Conservation (phyloP, 306 rosid species). For the Lathyrus tuberosus region DNA sequence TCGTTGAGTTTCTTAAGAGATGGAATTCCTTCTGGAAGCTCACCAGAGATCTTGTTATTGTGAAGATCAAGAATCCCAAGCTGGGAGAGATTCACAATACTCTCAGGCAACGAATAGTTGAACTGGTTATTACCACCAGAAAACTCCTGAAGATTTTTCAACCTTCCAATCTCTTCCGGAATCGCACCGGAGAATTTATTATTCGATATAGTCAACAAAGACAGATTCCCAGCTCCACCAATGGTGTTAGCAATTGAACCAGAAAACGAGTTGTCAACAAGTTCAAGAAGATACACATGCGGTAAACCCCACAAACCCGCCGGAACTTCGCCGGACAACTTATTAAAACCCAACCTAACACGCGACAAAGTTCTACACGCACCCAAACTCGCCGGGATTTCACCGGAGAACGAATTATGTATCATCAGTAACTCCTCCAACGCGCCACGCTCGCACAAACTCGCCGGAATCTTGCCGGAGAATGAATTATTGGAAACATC, state of each 20-base stretch:
- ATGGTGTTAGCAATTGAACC: slow-evolving; percentile 68
- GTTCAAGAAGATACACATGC: slow-evolving; percentile 64
- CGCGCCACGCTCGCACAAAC: slow-evolving; percentile 53
- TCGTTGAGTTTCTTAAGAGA: slow-evolving; percentile 71
- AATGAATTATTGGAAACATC: slow-evolving; percentile 71
- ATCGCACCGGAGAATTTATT: slow-evolving; percentile 71
- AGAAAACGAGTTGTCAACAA: slow-evolving; percentile 55
- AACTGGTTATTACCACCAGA: slow-evolving; percentile 57
- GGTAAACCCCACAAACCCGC: slow-evolving; percentile 82
- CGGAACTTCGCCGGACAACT: slow-evolving; percentile 71
- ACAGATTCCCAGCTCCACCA: slow-evolving; percentile 62
- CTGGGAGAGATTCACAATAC: slow-evolving; percentile 58
- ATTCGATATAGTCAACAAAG: slow-evolving; percentile 54
- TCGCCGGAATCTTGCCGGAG: slow-evolving; percentile 64
- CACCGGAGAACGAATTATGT: slow-evolving; percentile 61
- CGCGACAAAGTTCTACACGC: slow-evolving; percentile 64
- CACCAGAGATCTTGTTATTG: slow-evolving; percentile 63
- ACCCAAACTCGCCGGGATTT: slow-evolving; percentile 63
- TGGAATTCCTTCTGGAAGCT: slow-evolving; percentile 53
- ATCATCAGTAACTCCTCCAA: slow-evolving; percentile 72
- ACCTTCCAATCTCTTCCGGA: slow-evolving; percentile 75
- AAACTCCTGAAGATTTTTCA: slow-evolving; percentile 62
- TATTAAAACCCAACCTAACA: slow-evolving; percentile 63
- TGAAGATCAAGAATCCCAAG: slow-evolving; percentile 80
- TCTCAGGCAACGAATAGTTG: slow-evolving; percentile 60